Percentiles rank a stretch among this genome's conserved stretches.
Conservation (phyloP, 2,329 filamentous ascomycete species). For the Trichoderma sp. region DNA sequence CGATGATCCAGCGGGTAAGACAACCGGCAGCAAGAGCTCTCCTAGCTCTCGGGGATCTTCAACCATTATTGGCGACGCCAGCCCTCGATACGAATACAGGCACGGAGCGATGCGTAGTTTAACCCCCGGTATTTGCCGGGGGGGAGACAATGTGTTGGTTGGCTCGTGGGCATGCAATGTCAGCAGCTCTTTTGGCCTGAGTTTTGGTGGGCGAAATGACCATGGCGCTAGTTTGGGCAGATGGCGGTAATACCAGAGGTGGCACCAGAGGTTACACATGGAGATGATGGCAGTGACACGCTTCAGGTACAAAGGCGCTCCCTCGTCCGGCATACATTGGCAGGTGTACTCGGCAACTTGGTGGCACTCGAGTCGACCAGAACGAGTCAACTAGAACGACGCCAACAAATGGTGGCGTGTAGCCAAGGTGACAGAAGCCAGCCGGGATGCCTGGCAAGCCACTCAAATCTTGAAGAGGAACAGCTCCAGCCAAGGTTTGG, state of each 20-base stretch:
- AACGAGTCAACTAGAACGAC: background rate
- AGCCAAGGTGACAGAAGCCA: background rate
- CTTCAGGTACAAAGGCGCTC: background rate
- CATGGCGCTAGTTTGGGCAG: background rate
- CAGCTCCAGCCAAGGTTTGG: background rate
- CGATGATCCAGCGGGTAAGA: slow-evolving; percentile 16
- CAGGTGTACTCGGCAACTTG: background rate
- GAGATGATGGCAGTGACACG: background rate
- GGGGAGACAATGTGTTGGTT: background rate
- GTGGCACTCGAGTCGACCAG: background rate
- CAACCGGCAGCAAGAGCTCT: slow-evolving; percentile 10
- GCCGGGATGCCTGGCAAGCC: background rate
- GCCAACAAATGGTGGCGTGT: background rate
- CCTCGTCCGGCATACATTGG: background rate
- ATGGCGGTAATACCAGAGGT: background rate
- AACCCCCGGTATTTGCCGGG: background rate
- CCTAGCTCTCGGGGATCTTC: slow-evolving; percentile 14
- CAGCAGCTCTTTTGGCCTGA: background rate
- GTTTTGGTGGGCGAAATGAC: background rate
- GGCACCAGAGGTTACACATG: background rate
- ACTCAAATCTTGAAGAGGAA: background rate
- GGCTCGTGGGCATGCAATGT: slow-evolving; percentile 1
- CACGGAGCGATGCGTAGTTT: background rate
- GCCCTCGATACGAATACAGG: background rate
- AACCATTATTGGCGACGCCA: slow-evolving; percentile 1